Percentiles rank a stretch among this genome's conserved stretches.
These are phyloP conservation scores for Maudiozyma pseudohumilis DNA, from an alignment of 805 yeast species.

Conservation along the genomic window DNA sequence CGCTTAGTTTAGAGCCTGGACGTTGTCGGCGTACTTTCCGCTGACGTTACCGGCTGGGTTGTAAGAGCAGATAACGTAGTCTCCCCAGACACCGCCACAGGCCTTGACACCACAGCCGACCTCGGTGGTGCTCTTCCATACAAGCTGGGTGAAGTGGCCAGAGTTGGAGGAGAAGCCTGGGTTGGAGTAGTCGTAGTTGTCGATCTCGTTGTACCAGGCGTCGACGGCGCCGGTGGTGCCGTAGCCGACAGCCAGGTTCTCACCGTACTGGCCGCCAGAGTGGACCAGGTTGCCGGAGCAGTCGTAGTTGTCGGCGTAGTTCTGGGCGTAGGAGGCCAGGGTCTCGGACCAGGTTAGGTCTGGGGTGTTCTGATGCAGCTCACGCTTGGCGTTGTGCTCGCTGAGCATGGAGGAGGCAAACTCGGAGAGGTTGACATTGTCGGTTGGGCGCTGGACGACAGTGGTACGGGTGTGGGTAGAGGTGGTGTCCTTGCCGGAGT, in stretches of 20 bases:
- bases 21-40: slow-evolving; percentile 11
- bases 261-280: slow-evolving; percentile 55
- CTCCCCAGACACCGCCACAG: slow-evolving; percentile 45
- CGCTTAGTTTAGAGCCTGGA: slow-evolving; percentile 7
- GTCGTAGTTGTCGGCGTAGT: slow-evolving; percentile 40
- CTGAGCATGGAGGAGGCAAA: slow-evolving; percentile 35
- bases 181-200: slow-evolving; percentile 43
- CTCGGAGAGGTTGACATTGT: slow-evolving; percentile 13
- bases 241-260: slow-evolving; percentile 65
- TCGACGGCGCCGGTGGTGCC: slow-evolving; percentile 39
- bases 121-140: slow-evolving; percentile 52
- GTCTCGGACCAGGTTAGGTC: slow-evolving; percentile 41
- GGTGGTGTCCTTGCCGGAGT: slow-evolving; percentile 5
- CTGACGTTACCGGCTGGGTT: slow-evolving; percentile 58
- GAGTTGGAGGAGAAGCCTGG: slow-evolving; percentile 38
- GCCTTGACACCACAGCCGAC: slow-evolving; percentile 62
- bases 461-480: slow-evolving; percentile 7
- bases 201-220: slow-evolving; percentile 66
- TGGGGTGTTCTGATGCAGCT: slow-evolving; percentile 21
- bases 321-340: slow-evolving; percentile 39
- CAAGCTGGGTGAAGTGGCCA: slow-evolving; percentile 68
- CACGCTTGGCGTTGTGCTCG: slow-evolving; percentile 54
- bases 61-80: slow-evolving; percentile 68
- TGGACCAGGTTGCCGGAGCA: slow-evolving; percentile 54
- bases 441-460: slow-evolving; percentile 6